Conservation (phyloP, 257 asterid species). For the Solanum clarkiae region DNA sequence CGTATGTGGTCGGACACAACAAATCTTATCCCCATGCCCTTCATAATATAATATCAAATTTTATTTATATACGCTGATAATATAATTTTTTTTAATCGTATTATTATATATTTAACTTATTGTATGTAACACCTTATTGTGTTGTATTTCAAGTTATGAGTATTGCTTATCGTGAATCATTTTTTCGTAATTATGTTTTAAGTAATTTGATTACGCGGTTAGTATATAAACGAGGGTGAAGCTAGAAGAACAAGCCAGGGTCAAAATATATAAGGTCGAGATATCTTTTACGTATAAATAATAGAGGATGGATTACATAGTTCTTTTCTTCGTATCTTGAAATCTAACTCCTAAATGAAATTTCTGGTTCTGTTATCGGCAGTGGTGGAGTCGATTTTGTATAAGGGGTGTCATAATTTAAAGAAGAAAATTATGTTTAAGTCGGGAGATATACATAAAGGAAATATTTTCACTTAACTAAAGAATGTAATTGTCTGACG, state of each 20-base stretch:
- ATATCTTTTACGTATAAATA: no score
- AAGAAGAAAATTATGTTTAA: no score
- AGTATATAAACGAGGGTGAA: background rate
- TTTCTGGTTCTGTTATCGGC: no score
- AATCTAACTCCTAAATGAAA: no score
- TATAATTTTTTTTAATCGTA: background rate
- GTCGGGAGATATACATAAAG: no score
- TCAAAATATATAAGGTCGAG: no score
- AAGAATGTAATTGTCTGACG: no score
- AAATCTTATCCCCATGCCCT: background rate
- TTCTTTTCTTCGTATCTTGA: background rate
- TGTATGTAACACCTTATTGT: background rate
- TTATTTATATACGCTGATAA: background rate
- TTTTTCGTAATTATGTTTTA: background rate
- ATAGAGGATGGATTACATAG: background rate
- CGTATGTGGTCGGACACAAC: conserved; percentile 53
- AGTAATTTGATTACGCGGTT: background rate
- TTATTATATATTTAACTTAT: background rate
- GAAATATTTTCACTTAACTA: no score
- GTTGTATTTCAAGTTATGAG: background rate
- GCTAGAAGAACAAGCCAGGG: no score
- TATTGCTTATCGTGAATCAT: background rate
- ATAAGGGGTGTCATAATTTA: no score
- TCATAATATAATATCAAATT: background rate
- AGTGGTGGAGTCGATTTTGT: no score